Conservation (phyloP, 1,284 basidiomycete species). For the Boletus sp. region DNA sequence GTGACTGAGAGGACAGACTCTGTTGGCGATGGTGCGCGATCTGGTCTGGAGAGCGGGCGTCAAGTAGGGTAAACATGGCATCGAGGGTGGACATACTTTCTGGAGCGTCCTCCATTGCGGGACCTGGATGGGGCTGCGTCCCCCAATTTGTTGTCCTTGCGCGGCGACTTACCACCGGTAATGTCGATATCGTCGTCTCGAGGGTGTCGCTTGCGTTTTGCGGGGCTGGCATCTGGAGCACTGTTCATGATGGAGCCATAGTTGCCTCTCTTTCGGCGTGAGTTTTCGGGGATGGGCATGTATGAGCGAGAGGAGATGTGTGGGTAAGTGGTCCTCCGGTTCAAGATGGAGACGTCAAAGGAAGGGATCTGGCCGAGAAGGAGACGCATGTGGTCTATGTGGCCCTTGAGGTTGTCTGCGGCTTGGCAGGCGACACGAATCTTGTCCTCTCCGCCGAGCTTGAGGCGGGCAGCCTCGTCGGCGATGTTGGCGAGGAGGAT, state of each 20-base stretch:
- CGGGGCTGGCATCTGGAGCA: slow-evolving; percentile 46
- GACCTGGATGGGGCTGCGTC: slow-evolving; percentile 38
- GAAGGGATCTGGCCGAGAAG: slow-evolving; percentile 65
- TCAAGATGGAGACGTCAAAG: slow-evolving; percentile 57
- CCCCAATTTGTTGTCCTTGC: slow-evolving; percentile 42
- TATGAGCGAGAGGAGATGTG: slow-evolving; percentile 65
- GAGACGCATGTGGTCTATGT: slow-evolving; percentile 64
- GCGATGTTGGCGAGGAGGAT: slow-evolving; percentile 89
- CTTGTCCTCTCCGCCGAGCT: slow-evolving; percentile 97
- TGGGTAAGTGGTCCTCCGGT: slow-evolving; percentile 66
- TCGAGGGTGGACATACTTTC: slow-evolving; percentile 47
- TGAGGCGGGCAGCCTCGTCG: slow-evolving; percentile 88
- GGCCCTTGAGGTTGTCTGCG: slow-evolving; percentile 81
- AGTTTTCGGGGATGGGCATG: slow-evolving; percentile 59
- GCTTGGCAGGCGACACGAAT: slow-evolving; percentile 94
- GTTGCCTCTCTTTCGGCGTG: slow-evolving; percentile 50
- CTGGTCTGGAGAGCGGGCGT: slow-evolving; percentile 37
- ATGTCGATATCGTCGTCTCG: slow-evolving; percentile 60
- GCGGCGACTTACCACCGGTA: slow-evolving; percentile 37
- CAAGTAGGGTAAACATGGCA: slow-evolving; percentile 6
- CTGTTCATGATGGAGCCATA: slow-evolving; percentile 48
- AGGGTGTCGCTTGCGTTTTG: slow-evolving; percentile 54
- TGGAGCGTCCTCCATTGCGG: slow-evolving; percentile 49
- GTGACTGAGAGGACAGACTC: slow-evolving; percentile 68
- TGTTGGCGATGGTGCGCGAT: slow-evolving; percentile 64